phyloP scores from a whole-genome alignment of 345 rosid species.

The Populus tremula region DNA sequence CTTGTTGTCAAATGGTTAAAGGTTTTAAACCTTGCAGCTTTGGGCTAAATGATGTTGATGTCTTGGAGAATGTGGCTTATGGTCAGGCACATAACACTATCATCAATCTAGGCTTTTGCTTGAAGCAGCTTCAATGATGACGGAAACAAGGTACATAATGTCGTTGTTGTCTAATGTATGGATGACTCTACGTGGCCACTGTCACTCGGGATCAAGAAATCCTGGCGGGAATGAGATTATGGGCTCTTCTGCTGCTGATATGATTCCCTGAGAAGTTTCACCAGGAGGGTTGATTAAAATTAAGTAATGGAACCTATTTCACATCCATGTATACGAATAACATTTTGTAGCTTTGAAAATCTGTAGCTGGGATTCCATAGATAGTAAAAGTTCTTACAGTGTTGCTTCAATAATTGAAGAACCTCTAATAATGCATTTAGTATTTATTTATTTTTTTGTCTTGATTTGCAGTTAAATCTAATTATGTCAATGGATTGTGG shows the following conservation, averaged over 20 bases:
- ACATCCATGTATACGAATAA: background rate
- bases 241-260: background rate
- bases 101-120: slow-evolving; percentile 96
- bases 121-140: slow-evolving; percentile 99
- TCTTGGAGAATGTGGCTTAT: slow-evolving; percentile 93
- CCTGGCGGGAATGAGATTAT: background rate
- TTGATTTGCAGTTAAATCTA: too few relatives aligned
- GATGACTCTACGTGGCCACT: background rate
- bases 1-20: slow-evolving; percentile 7
- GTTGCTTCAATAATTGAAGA: background rate
- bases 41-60: slow-evolving; percentile 92
- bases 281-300: background rate
- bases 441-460: background rate
- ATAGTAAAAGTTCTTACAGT: background rate
- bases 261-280: background rate
- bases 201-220: background rate
- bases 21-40: slow-evolving; percentile 47
- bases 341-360: background rate
- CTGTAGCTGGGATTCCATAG: background rate
- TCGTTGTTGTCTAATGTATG: background rate
- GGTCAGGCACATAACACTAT: slow-evolving; percentile 95
- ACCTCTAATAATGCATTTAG: background rate
- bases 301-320: background rate
- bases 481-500: background rate
- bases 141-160: slow-evolving; percentile 67